Evolutionary conservation across 345 rosid species (phyloP), one percentile per base, ranked within the genome.

Genomic region (Gossypium stocksii): DNA sequence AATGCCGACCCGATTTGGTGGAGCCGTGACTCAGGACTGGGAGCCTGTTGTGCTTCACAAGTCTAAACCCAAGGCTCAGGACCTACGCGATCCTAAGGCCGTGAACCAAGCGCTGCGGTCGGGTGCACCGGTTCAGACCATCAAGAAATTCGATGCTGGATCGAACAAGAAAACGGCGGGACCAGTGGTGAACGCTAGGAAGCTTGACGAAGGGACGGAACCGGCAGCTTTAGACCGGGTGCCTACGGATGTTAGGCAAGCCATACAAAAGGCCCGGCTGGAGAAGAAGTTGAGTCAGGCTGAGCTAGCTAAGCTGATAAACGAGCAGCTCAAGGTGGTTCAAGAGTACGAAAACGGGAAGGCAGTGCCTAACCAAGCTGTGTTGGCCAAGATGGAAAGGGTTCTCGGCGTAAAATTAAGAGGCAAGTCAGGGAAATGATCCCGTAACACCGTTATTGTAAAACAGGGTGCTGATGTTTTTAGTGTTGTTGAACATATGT

Each of bases 281-380:
- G 92, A 81, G 82, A 92, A 94, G 92, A 92, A 90, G 86, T 83
- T 87, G 91, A 86, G 93, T 72, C 95, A 90, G 49, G 81, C 89
- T 0, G 95, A 89, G 81, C 80, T 94, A 60, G 97, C 97, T 19
- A 89, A 89, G 86, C 83, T 63, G 78, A 94, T 92, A 70, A 90
- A 88, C 75, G 97, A 92, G 74, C 87, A 80, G 70, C 87, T 88
- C 2, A 89, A 85, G 80, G 93, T 94, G 67, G 95, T 94, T 25
- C 97, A 92, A 77, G 97, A 88, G 77, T 92, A 94, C 53, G 97
- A 92, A 78, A 89, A 87, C 38, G 97, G 98, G 2, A 94, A 91
- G 87, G 97, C 90, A 9, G 91, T 89, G 56, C 91, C 89, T 2
- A 89, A 86, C 77, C 93, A 91, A 59, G 86, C 86, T 0, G 82